Percentiles rank a stretch among this genome's conserved stretches.
These are phyloP conservation scores for Parmelia sp. DNA, from an alignment of 495 filamentous ascomycete genomes.

Conservation along the genomic window DNA sequence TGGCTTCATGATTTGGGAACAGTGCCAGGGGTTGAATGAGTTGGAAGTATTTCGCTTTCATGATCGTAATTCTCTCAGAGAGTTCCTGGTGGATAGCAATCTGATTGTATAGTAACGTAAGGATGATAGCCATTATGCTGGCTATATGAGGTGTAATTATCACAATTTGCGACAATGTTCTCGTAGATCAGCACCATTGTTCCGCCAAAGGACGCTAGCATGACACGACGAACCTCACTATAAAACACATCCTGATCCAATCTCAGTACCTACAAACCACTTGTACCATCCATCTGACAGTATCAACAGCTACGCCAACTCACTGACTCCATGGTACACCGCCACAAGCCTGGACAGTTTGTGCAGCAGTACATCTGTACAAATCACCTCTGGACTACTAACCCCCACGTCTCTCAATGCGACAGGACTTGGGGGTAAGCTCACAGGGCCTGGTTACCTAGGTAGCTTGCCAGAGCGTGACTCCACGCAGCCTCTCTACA, in stretches of 20 bases:
- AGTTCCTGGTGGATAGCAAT: background rate
- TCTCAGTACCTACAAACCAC: background rate
- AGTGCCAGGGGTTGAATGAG: background rate
- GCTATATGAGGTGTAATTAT: background rate
- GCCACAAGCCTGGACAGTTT: background rate
- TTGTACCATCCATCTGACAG: background rate
- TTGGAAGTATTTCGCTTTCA: background rate
- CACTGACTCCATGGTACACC: background rate
- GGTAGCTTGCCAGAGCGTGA: slow-evolving; percentile 9
- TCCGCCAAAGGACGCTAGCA: slow-evolving; percentile 13
- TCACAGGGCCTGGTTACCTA: slow-evolving; percentile 1
- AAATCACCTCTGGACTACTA: background rate
- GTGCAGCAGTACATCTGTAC: background rate
- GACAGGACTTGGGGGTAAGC: slow-evolving; percentile 1
- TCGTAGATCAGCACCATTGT: slow-evolving; percentile 1
- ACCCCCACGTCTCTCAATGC: slow-evolving; percentile 14
- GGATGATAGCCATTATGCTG: background rate
- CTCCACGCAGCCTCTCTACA: background rate
- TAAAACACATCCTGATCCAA: background rate
- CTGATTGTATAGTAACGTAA: background rate
- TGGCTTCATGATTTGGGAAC: slow-evolving; percentile 1
- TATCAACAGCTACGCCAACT: background rate
- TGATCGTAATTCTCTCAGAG: background rate
- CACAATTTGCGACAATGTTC: background rate
- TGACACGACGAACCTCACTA: slow-evolving; percentile 7